These are phyloP conservation scores for Chamaenerion angustifolium DNA, from an alignment of 345 rosid species.

Conservation along the genomic window DNA sequence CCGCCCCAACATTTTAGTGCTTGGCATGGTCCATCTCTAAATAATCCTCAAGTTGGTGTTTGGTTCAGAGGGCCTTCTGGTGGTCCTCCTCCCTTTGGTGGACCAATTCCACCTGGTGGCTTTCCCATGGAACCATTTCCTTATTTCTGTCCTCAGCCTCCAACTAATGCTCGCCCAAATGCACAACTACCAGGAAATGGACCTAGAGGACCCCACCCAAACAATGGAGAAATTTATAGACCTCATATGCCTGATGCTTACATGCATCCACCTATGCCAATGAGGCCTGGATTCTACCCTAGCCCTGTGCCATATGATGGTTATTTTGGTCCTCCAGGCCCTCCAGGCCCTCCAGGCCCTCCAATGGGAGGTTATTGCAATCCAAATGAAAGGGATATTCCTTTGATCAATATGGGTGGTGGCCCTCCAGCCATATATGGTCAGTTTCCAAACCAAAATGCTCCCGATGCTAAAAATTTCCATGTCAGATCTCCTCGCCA, in stretches of 20 bases:
- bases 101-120: constrained; percentile 71
- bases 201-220: constrained; percentile 62
- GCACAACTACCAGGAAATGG: constrained; percentile 48
- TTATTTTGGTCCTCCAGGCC: constrained; percentile 57
- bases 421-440: constrained; percentile 29
- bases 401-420: constrained; percentile 58
- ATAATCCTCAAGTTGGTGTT: constrained; percentile 70
- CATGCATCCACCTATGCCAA: constrained; percentile 66
- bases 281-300: constrained; percentile 79
- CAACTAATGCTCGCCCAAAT: constrained; percentile 35
- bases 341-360: constrained; percentile 54
- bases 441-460: constrained; percentile 21
- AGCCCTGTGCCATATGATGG: constrained; percentile 67
- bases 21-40: constrained; percentile 79
- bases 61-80: constrained; percentile 87
- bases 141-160: constrained; percentile 57
- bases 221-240: constrained; percentile 62
- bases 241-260: constrained; percentile 70
- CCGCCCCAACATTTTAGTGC: constrained; percentile 58
- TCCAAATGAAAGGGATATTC: constrained; percentile 57
- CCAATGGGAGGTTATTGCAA: constrained; percentile 54
- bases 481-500: constrained; percentile 43
- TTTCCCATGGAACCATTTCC: constrained; percentile 83
- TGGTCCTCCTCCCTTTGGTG: constrained; percentile 65
- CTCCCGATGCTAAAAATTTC: constrained; percentile 32